Evolutionary conservation across 176 grass and related monocot genomes (phyloP), one percentile per base, ranked within the genome.

Genomic region (Aegilops tauschii): DNA sequence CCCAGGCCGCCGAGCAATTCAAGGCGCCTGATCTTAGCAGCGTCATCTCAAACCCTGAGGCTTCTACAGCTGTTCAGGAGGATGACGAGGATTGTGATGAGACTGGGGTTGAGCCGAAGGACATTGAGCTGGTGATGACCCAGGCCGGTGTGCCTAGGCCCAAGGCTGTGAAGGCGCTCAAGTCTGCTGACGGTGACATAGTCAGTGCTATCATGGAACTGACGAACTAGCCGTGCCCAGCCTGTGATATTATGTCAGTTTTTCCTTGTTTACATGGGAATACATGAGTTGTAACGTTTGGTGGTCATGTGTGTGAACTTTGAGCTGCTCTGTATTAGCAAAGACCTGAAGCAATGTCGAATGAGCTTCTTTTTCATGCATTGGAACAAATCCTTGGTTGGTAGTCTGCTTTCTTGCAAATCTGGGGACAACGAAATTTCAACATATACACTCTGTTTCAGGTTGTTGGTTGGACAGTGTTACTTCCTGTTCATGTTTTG

Each of bases 201-300:
- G 93, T 92, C 39, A 88, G 82, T 6, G 93, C 93, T 6, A 90
- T 94, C 40, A 94, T 94, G 93, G 93, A 94, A 25, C 78, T 94
- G 12, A 94, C 92, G 21, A 94, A 79, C 82, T 94, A 89, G 81
- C 25, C 3, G 32, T 25, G 3, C 80, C 21, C 68, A 79, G 0
- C 37, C 1, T 25, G 6, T 70, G 73, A 63, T 76, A 40, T 50
- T 21, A 59, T 65, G 65, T 63, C 27, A 13, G 73, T 32, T 61
- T 71, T 73, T 71, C 37, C 37, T 69, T 77, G 49, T 65, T 27
- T 37, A 6, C 8, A 16, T 12, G 47, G 10, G n/a, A 12, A n/a
- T 61, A 34, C 66, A 36, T 74, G 81, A 56, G 13, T 34, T 79
- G 89, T n/a, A 83, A 72, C 23, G 21, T 72, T 20, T 12, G 21